Conservation (phyloP, 2,329 filamentous ascomycete species). For the Aspergillus quadricinctus region DNA sequence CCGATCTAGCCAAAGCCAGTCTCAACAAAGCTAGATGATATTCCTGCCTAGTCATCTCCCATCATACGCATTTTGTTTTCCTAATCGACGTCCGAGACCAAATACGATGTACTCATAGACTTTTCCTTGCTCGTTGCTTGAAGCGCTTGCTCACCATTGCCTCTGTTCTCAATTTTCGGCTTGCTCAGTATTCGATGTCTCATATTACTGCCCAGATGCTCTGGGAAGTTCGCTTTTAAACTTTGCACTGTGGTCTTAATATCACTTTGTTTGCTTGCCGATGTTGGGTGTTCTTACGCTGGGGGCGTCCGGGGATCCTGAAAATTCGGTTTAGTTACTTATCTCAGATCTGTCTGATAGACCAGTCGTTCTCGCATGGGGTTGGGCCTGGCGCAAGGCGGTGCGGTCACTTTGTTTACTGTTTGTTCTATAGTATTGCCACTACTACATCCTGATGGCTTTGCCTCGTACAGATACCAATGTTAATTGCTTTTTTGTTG, state of each 20-base stretch:
- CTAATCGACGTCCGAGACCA: not conserved
- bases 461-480: not conserved
- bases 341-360: not conserved
- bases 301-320: not conserved
- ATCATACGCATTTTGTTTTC: not conserved
- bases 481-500: not conserved
- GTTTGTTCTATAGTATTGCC: not conserved
- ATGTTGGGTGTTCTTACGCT: not conserved
- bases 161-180: not conserved
- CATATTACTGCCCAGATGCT: not conserved
- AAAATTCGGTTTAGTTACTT: not conserved
- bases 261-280: not conserved
- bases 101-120: not conserved
- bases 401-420: not conserved
- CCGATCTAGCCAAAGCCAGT: slow-evolving; percentile 33
- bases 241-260: not conserved
- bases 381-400: slow-evolving; percentile 1
- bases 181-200: not conserved
- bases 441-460: not conserved
- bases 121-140: not conserved
- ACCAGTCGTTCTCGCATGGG: not conserved
- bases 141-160: not conserved
- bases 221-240: not conserved
- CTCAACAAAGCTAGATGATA: not conserved
- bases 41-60: not conserved